Evolutionary conservation across 2,329 filamentous ascomycete genomes (phyloP).

Genomic region (Pseudopithomyces maydicus): DNA sequence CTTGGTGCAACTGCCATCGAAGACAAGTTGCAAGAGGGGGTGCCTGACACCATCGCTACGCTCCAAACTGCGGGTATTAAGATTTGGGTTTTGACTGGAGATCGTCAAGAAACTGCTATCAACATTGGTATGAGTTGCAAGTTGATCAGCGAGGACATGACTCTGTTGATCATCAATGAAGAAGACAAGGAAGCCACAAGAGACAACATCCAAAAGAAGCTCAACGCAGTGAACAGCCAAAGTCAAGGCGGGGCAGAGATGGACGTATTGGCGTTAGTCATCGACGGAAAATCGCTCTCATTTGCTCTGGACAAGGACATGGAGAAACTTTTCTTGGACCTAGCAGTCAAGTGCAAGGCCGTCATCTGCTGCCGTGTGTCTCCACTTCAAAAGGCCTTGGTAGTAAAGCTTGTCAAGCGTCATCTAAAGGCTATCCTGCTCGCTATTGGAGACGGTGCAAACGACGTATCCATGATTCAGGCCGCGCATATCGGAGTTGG

Average conservation of each 20-base stretch:
- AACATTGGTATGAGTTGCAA: slow-evolving; percentile 99
- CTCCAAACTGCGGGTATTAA: slow-evolving; percentile 97
- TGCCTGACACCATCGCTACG: slow-evolving; percentile 97
- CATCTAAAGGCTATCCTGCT: slow-evolving; percentile 90
- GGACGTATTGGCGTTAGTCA: slow-evolving; percentile 88
- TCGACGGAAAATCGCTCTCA: slow-evolving; percentile 94
- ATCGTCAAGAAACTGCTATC: slow-evolving; percentile 97
- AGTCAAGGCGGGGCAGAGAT: slow-evolving; percentile 75
- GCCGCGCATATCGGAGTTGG: slow-evolving; percentile 97
- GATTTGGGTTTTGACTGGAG: slow-evolving; percentile 96
- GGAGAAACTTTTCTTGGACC: slow-evolving; percentile 89
- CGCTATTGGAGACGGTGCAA: slow-evolving; percentile 95
- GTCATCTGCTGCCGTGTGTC: slow-evolving; percentile 97
- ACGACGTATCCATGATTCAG: slow-evolving; percentile 99
- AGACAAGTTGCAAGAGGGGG: slow-evolving; percentile 93
- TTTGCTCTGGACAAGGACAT: slow-evolving; percentile 91
- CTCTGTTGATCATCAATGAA: slow-evolving; percentile 93
- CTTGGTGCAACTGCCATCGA: slow-evolving; percentile 97
- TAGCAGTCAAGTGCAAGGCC: slow-evolving; percentile 97
- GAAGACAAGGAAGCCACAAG: slow-evolving; percentile 78
- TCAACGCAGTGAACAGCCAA: slow-evolving; percentile 87
- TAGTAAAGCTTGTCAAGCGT: slow-evolving; percentile 97
- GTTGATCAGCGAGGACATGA: slow-evolving; percentile 98
- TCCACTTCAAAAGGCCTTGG: slow-evolving; percentile 92
- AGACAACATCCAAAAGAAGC: slow-evolving; percentile 90